Evolutionary conservation across 495 filamentous ascomycete species (phyloP).

Genomic region (Daldinia bambusicola): DNA sequence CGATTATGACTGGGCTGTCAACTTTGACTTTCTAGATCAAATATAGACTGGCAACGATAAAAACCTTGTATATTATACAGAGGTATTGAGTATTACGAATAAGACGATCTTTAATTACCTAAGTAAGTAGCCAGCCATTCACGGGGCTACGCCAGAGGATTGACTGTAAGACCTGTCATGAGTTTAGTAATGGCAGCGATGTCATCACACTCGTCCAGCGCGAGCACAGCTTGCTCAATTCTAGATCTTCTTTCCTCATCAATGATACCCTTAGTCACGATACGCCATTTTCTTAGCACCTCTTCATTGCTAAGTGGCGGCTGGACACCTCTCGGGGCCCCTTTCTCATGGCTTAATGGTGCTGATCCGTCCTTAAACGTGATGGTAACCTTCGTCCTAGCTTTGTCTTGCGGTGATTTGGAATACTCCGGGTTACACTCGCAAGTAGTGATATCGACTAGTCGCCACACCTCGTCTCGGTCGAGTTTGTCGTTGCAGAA

Average conservation of each 20-base stretch:
- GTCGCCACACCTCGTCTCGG: neutral
- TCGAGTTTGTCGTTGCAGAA: neutral
- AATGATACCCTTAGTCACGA: neutral
- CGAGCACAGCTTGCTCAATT: neutral
- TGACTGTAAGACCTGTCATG: neutral
- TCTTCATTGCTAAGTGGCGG: neutral
- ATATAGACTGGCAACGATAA: neutral
- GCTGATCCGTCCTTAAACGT: neutral
- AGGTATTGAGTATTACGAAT: no score
- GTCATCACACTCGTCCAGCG: neutral
- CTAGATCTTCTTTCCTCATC: neutral
- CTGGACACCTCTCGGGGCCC: neutral
- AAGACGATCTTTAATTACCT: no score
- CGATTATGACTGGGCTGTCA: slow-evolving; percentile 7
- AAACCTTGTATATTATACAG: no score
- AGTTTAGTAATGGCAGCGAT: neutral
- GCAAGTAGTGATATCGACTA: neutral
- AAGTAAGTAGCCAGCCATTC: no score
- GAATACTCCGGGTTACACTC: neutral
- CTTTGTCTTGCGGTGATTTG: neutral
- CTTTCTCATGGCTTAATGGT: neutral
- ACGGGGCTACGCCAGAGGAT: neutral
- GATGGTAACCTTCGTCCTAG: neutral
- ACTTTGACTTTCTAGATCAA: neutral
- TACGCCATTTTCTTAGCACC: neutral